Percentiles rank a stretch among this genome's conserved stretches.
phyloP scores from a whole-genome alignment of 495 filamentous ascomycete genomes.

The Aspergillus incahuasiensis region DNA sequence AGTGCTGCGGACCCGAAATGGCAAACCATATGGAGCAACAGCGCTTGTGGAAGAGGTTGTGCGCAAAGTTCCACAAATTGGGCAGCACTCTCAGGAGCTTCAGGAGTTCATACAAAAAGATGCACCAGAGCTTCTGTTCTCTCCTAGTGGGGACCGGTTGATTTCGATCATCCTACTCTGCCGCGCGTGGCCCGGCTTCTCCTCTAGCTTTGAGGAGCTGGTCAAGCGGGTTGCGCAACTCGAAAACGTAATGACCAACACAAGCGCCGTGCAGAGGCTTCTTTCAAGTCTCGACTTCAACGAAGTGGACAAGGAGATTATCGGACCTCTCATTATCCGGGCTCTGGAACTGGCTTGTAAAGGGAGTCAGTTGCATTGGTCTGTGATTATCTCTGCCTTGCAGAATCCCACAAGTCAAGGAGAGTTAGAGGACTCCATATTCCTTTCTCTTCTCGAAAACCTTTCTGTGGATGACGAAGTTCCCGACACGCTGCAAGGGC shows the following conservation, averaged over 20 bases:
- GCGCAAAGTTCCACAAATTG: conserved; percentile 38
- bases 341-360: conserved; percentile 33
- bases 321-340: conserved; percentile 34
- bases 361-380: conserved; percentile 40
- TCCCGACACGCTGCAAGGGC: conserved; percentile 33
- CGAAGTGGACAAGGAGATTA: conserved; percentile 30
- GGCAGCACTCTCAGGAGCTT: conserved; percentile 31
- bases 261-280: conserved; percentile 36
- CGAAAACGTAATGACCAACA: conserved; percentile 37
- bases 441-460: conserved; percentile 34
- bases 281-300: conserved; percentile 39
- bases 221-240: conserved; percentile 35
- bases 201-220: conserved; percentile 35
- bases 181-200: conserved; percentile 38
- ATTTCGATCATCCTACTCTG: conserved; percentile 38
- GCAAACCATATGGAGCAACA: conserved; percentile 79
- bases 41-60: conserved; percentile 52
- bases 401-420: conserved; percentile 40
- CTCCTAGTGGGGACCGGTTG: conserved; percentile 49
- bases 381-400: conserved; percentile 42
- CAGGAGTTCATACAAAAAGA: conserved; percentile 42
- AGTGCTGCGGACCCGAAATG: conserved; percentile 56
- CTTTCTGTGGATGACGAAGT: conserved; percentile 32
- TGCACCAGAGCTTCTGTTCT: conserved; percentile 47
- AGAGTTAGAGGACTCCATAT: conserved; percentile 39